Evolutionary conservation across 1,284 basidiomycete species (phyloP).

Genomic region (Pascua guehoae): DNA sequence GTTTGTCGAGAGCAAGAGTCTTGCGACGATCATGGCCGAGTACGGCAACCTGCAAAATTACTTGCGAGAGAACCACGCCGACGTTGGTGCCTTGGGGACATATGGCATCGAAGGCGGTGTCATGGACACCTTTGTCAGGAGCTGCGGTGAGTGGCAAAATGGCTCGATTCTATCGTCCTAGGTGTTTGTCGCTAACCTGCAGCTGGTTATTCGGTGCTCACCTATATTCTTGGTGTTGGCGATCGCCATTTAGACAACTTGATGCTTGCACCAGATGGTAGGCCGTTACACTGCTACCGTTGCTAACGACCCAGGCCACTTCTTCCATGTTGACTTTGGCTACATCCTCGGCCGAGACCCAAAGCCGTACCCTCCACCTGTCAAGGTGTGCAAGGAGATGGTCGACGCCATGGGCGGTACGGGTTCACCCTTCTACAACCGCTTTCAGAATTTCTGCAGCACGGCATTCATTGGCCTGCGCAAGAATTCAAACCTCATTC

Average conservation of each 20-base stretch:
- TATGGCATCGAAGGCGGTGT: conserved; percentile 88
- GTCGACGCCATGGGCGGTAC: conserved; percentile 98
- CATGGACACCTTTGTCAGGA: conserved; percentile 93
- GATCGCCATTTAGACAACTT: conserved; percentile 97
- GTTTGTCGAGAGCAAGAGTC: conserved; percentile 90
- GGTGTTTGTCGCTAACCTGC: not conserved
- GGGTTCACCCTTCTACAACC: conserved; percentile 83
- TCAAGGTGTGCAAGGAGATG: conserved; percentile 99
- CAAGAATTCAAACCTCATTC: conserved; percentile 95
- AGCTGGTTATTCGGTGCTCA: conserved; percentile 98
- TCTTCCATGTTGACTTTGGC: conserved; percentile 96
- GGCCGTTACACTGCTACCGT: conserved; percentile 30
- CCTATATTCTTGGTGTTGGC: conserved; percentile 93
- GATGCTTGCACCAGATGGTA: conserved; percentile 84
- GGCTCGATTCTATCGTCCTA: too few relatives aligned
- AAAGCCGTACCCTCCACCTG: conserved; percentile 94
- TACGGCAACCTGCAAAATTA: conserved; percentile 89
- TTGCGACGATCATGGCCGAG: conserved; percentile 88
- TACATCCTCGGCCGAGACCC: conserved; percentile 98
- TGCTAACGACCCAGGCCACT: conserved; percentile 58
- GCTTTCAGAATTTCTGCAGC: conserved; percentile 94
- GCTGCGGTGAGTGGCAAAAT: conserved; percentile 71
- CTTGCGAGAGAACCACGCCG: conserved; percentile 76
- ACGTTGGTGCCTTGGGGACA: conserved; percentile 86
- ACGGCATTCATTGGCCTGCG: conserved; percentile 93